Conservation (phyloP, 345 rosid species). For the Cardamine occulta region DNA sequence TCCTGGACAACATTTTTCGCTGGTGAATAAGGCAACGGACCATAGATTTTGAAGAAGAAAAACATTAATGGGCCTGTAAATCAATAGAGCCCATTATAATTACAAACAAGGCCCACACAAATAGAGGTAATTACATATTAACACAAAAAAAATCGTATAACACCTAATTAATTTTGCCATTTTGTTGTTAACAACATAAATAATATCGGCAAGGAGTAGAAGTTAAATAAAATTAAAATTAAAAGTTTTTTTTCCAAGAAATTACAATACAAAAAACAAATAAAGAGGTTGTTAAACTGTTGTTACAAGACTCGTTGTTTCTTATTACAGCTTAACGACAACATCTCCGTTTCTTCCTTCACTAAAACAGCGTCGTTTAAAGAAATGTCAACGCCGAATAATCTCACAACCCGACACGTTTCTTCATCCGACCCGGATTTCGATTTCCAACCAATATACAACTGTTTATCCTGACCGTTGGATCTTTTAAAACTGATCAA, state of each 20-base stretch:
- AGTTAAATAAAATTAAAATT: neutral
- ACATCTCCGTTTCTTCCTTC: conserved; percentile 55
- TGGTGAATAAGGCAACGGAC: neutral
- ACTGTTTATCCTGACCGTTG: conserved; percentile 70
- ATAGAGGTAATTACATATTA: neutral
- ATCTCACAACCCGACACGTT: conserved; percentile 59
- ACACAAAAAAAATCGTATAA: neutral
- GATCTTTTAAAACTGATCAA: conserved; percentile 75
- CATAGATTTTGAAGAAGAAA: neutral
- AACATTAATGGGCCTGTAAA: conserved; percentile 2
- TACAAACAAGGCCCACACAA: neutral
- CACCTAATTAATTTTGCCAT: neutral
- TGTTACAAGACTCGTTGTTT: conserved; percentile 73
- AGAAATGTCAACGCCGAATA: conserved; percentile 59
- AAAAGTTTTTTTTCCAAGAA: neutral
- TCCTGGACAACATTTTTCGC: conserved; percentile 42
- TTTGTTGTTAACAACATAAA: neutral
- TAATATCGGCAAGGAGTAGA: neutral
- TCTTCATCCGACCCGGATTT: conserved; percentile 37
- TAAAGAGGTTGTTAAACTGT: conserved; percentile 19
- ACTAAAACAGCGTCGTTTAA: conserved; percentile 48
- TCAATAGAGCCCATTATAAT: neutral
- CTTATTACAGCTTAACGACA: conserved; percentile 58
- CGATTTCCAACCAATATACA: conserved; percentile 62
- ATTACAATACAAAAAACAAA: conserved; percentile 9